A percentile compares a stretch with the other conserved stretches of the same genome.
These are phyloP conservation scores for Vitis rotundifolia DNA, from an alignment of 164 flowering plant species.

Conservation along the genomic window DNA sequence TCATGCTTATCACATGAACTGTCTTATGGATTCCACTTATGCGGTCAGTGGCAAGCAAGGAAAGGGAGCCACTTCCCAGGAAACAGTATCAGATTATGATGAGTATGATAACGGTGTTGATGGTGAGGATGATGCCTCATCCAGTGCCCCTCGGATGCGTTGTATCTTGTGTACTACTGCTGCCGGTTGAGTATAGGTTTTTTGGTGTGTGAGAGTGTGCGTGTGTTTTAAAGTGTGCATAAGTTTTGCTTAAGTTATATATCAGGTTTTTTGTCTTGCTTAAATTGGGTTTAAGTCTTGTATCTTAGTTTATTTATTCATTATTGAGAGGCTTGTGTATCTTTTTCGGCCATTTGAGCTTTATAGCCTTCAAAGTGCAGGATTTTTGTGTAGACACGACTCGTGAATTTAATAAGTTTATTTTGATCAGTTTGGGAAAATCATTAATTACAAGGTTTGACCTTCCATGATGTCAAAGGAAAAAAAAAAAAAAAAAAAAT, in stretches of 20 bases:
- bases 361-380: too few species aligned
- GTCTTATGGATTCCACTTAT: conserved; percentile 67
- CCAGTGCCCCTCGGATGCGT: conserved; percentile 53
- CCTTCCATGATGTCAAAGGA: too few species aligned
- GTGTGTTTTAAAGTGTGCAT: neutral
- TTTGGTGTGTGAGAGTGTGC: conserved; percentile 1
- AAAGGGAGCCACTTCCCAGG: conserved; percentile 13
- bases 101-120: conserved; percentile 37
- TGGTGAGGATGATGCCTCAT: conserved; percentile 28
- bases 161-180: conserved; percentile 98
- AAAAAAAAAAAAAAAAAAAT: too few species aligned
- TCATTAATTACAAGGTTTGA: too few species aligned
- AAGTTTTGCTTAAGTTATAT: neutral
- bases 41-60: conserved; percentile 36
- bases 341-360: neutral
- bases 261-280: neutral
- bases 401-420: too few species aligned
- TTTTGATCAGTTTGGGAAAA: too few species aligned
- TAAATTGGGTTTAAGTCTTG: neutral
- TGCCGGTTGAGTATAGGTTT: conserved; percentile 32
- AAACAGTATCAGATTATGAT: conserved; percentile 20
- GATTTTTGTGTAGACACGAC: too few species aligned
- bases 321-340: neutral
- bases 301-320: conserved; percentile 1
- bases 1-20: conserved; percentile 83